Base-by-base conservation (phyloP, 805 yeast species). In the Saturnispora sanitii region DNA sequence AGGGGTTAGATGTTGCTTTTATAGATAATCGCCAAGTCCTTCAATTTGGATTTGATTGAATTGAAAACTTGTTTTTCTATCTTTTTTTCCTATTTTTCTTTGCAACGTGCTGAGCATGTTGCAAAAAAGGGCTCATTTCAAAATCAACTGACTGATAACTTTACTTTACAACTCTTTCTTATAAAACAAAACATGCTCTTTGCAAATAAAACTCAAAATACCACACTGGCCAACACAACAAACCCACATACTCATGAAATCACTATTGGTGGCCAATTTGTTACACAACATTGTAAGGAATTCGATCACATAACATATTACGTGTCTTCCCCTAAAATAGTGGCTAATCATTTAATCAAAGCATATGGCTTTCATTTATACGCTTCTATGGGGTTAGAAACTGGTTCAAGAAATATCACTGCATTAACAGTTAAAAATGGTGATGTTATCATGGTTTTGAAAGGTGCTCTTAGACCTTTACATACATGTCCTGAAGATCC, bases 261-360 rank as follows among this genome's bases (percentile, higher is more conserved):
- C n/a, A 35, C 29, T 6, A 40, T 26, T 18, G 23, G 17, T 16
- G 19, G 33, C 9, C 4, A 35, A 3, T 34, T 25, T 19, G 33
- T 31, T 25, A 23, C 32, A 12, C 26, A 35, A 13, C 36, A 36
- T 12, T 42, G 46, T 27, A 16, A 23, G 6, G 73, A 70, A n/a
- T 82, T 79, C 53, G 78, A 74, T 58, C 79, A 79, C 50, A 66
- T 82, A 3, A 79, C 81, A 12, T 74, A 81, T 67, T 80, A 78
- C 45, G 81, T 79, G 11, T 72, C 84, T n/a, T 82, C 82, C 47
- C 82, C 90, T 19, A 76, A 73, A 45, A 75, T 74, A 45, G 64
- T 75, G 34, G 79, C 94, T 1, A 54, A 60, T 18, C 71, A 68
- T 53, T 73, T 79, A 43, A 66, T 73, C 34, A 52, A 65, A 13